Evolutionary conservation across 176 grass and related monocot species (phyloP), one percentile per base, ranked within the genome.

Genomic region (Triticum turgidum): DNA sequence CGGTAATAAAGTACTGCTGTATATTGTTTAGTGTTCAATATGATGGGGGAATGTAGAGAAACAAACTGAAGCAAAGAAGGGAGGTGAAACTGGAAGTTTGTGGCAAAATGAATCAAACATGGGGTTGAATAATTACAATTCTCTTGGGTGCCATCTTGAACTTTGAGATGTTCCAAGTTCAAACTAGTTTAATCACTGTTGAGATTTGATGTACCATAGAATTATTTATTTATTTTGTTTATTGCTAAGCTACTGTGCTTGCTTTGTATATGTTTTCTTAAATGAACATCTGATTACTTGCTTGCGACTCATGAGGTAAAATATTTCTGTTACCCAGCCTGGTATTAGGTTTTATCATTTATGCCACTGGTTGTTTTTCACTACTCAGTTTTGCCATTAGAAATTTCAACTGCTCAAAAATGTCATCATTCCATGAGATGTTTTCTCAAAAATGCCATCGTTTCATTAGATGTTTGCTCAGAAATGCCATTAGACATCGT

Each of bases 221-320:
- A 79, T 78, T 27, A 61, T 33, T 80, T 79, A 42, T n/a, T 27
- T 38, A 29, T 52, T 39, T 44, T 44, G 42, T 44, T 44, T 44
- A 47, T 47, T 47, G 61, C 65, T 22, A 41, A 52, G 30, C 29
- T 82, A 59, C 4, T 61, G 74, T 78, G 58, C 4, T 86, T 77
- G 52, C 3, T 80, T 80, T 74, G 41, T 44, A 44, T 81, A 77
- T 77, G 30, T 72, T 78, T 9, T 78, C 32, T 90, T 22, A 37
- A 81, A 65, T 72, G 52, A 59, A 49, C 24, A 68, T 80, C 72
- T n/a, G 18, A 42, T 73, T 61, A 71, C 30, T 68, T 82, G 47
- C 32, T 54, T 62, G 34, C 0, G 52, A 61, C 11, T 41, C 59
- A 25, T 0, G 66, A 34, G 24, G 84, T 13, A 38, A 81, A 49